These are phyloP conservation scores for Pseudogymnoascus sp. DNA, from an alignment of 2,329 filamentous ascomycete species.

Conservation along the genomic window DNA sequence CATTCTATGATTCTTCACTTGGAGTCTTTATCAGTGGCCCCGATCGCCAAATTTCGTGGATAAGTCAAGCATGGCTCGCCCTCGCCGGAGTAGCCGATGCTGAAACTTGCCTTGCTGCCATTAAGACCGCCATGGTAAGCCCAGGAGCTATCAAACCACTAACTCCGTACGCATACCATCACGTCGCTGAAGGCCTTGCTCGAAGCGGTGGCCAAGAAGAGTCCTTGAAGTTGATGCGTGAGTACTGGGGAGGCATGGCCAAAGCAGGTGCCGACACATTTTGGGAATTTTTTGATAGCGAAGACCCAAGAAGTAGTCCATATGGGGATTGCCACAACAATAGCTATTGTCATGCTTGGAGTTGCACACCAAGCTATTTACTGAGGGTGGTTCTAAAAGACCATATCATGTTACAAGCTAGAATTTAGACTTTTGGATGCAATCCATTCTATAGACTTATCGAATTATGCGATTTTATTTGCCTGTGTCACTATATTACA, in stretches of 20 bases:
- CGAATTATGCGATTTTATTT: background rate
- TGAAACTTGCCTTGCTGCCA: conserved; percentile 16
- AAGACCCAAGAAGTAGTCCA: conserved; percentile 24
- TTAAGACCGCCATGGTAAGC: conserved; percentile 21
- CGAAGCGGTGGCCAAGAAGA: conserved; percentile 21
- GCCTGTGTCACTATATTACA: background rate
- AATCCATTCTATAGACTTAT: background rate
- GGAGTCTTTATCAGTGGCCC: conserved; percentile 24
- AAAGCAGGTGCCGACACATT: conserved; percentile 28
- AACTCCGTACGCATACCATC: conserved; percentile 27
- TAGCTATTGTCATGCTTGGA: conserved; percentile 30
- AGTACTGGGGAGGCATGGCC: conserved; percentile 30
- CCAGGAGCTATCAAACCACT: conserved; percentile 24
- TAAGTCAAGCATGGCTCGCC: conserved; percentile 28
- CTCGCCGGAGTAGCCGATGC: conserved; percentile 21
- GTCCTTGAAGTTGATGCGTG: conserved; percentile 24
- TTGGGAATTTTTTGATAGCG: conserved; percentile 27
- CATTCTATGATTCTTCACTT: conserved; percentile 17
- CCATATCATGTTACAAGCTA: background rate
- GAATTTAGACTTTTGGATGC: background rate
- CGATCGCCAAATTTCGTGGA: conserved; percentile 23
- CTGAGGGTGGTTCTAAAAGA: conserved; percentile 19
- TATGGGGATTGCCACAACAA: conserved; percentile 29
- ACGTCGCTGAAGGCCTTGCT: conserved; percentile 26
- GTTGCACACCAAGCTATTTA: conserved; percentile 27